phyloP scores from a whole-genome alignment of 208 protist genomes.

The Leishmania martiniquensis region DNA sequence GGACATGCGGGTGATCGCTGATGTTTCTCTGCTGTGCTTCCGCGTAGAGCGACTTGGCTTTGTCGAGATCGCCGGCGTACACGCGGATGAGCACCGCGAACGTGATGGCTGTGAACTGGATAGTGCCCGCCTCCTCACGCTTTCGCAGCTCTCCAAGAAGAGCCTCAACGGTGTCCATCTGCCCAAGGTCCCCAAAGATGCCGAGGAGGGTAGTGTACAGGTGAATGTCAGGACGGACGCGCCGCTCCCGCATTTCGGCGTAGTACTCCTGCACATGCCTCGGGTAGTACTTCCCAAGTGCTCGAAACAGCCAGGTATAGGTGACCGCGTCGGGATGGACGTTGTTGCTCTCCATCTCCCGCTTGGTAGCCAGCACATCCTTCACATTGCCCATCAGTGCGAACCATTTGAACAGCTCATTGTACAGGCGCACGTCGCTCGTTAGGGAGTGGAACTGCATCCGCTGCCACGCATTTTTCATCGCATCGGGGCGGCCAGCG shows the following conservation, averaged over 20 bases:
- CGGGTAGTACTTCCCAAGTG: constrained; percentile 84
- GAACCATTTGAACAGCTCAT: constrained; percentile 90
- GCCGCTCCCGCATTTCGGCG: constrained; percentile 58
- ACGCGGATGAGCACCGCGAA: constrained; percentile 85
- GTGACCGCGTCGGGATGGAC: constrained; percentile 70
- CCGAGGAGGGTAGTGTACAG: constrained; percentile 87
- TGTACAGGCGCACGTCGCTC: constrained; percentile 85
- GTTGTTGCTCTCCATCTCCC: constrained; percentile 55
- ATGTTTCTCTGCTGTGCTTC: constrained; percentile 70
- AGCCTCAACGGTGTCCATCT: constrained; percentile 49
- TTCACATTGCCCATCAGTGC: constrained; percentile 89
- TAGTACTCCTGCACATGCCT: constrained; percentile 78
- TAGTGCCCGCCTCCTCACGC: constrained; percentile 70
- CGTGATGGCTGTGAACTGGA: constrained; percentile 77
- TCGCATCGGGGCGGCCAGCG: constrained; percentile 68
- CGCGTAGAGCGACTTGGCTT: constrained; percentile 52
- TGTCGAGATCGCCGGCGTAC: constrained; percentile 46
- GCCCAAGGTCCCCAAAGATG: constrained; percentile 74
- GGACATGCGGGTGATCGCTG: constrained; percentile 81
- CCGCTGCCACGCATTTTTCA: constrained; percentile 77
- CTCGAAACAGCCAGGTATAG: constrained; percentile 82
- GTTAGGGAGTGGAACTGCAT: constrained; percentile 71
- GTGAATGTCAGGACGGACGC: constrained; percentile 72
- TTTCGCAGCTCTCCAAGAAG: constrained; percentile 70
- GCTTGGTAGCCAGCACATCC: constrained; percentile 71